Base-by-base conservation (phyloP, 1,284 basidiomycete species). In the Rhodotorula sp. region DNA sequence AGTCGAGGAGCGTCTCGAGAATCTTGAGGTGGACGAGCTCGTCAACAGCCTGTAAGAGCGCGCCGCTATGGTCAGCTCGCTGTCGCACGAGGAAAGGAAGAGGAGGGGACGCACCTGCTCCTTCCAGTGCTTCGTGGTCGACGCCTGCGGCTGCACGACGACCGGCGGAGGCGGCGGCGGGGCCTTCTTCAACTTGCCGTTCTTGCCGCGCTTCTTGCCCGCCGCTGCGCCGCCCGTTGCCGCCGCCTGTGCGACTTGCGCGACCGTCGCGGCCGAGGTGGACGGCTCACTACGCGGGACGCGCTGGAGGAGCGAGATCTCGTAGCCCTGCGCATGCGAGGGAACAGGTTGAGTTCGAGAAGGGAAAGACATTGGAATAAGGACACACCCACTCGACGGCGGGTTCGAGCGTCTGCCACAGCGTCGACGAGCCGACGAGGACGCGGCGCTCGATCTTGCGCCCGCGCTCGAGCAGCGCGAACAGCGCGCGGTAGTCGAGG, bases 11-110 rank as follows among this genome's bases (percentile, higher is more conserved):
- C 13, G 89, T 88, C 79, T 93, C 91, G 76, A 93, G 88, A 37
- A 94, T 84, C 80, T 94, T 94, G 66, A 94, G 84, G 80, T 94
- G 92, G 59, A 94, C 82, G 32, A 94, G 84, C 81, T 94, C 92
- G 79, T 93, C 92, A 7, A 94, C 92, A 22, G 90, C 91, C 82
- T 94, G 91, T 78, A 91, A 90, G 37, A 15, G 21, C 32, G 27
- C 6, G 51, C 1, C 17, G 13, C 41, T 0, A 5, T 7, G 7
- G 25, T 46, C 0, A 21, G 34, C 1, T 12, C 44, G 13, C 29
- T 10, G 61, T 55, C 27, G 2, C 22, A 1, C 6, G 25, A 7
- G n/a, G 27, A 17, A 15, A 51, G 37, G 21, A 25, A 3, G 22
- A 22, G 13, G 13, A 27, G 12, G 27, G 1, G 55, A 22, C 69